phyloP scores from a whole-genome alignment of 148 eudicot species.

The Polygonum aviculare region DNA sequence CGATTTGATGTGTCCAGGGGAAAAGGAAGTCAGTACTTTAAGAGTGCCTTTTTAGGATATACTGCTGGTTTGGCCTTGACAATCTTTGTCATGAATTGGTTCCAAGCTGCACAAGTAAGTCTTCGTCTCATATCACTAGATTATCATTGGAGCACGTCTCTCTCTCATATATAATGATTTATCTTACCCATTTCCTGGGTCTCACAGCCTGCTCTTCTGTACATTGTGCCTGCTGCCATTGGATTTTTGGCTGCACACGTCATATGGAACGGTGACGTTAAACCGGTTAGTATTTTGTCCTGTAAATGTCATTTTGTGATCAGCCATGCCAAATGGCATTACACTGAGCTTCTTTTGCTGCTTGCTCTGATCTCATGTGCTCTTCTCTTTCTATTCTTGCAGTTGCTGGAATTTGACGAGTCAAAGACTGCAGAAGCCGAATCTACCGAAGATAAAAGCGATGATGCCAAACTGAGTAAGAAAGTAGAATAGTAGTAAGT shows the following conservation, averaged over 20 bases:
- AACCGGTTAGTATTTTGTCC: slow-evolving; percentile 47
- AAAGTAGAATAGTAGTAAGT: slow-evolving; percentile 9
- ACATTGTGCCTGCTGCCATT: slow-evolving; percentile 86
- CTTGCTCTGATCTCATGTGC: background rate
- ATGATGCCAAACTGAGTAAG: slow-evolving; percentile 16
- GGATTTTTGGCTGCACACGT: slow-evolving; percentile 88
- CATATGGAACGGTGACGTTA: slow-evolving; percentile 84
- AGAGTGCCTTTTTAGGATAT: slow-evolving; percentile 85
- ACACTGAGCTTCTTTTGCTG: background rate
- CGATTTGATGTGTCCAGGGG: slow-evolving; percentile 95
- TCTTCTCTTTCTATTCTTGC: slow-evolving; percentile 17
- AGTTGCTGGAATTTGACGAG: slow-evolving; percentile 83
- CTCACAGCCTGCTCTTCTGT: slow-evolving; percentile 85
- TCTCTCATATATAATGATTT: background rate
- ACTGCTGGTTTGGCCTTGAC: slow-evolving; percentile 66
- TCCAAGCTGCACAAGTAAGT: slow-evolving; percentile 96
- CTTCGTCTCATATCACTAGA: no score
- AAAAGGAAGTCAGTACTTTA: slow-evolving; percentile 70
- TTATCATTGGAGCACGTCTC: no score
- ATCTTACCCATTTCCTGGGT: background rate
- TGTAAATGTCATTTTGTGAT: background rate
- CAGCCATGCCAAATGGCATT: background rate
- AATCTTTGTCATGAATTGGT: slow-evolving; percentile 97
- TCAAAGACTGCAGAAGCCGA: no score
- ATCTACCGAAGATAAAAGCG: slow-evolving; percentile 18